Base-by-base conservation (phyloP, 1,284 basidiomycete genomes). In the Mycena sp. region DNA sequence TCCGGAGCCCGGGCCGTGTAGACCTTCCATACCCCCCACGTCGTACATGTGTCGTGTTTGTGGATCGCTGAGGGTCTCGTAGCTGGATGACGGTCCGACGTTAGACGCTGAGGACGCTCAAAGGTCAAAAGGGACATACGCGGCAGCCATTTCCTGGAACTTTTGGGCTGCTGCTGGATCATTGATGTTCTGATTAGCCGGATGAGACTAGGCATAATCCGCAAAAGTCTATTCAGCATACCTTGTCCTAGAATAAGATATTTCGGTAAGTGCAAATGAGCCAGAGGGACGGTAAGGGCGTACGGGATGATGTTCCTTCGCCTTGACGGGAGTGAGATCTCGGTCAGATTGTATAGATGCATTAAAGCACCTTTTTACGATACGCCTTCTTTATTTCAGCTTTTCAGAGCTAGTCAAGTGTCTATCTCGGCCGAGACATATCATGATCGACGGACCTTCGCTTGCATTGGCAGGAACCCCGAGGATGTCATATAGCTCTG, bases 321-420 rank as follows among this genome's bases (percentile, higher is more conserved):
- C 95, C 93, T 95, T 68, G 16, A 63, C 67, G 59, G 70, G 21
- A 55, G 23, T 77, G 43, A 78, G 72, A 74, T 68, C 54, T 71
- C 64, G 71, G 64, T 55, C 45, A 51, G 56, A 50, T 11, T 63
- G 37, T 32, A 53, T 45, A 54, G 65, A 37, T 49, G 44, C n/a
- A 65, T 53, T 58, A 29, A 67, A 64, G 61, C 72, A 92, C 93
- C 88, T 95, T 95, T 81, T 87, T 92, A 74, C 92, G 90, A 75
- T 98, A 98, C 6, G 95, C 95, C 74, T 92, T 93, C 79, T 96
- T 96, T 73, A 98, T 94, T 69, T 97, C 94, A 68, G 81, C 92
- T 93, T 62, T 14, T 28, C 23, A 14, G 37, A 58, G 50, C 63
- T 64, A 63, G 29, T 70, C 32, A 43, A 51, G 65, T 50, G 6